Percentiles rank a stretch among this genome's conserved stretches.
phyloP scores from a whole-genome alignment of 164 flowering plant species.

The Protea cynaroides region DNA sequence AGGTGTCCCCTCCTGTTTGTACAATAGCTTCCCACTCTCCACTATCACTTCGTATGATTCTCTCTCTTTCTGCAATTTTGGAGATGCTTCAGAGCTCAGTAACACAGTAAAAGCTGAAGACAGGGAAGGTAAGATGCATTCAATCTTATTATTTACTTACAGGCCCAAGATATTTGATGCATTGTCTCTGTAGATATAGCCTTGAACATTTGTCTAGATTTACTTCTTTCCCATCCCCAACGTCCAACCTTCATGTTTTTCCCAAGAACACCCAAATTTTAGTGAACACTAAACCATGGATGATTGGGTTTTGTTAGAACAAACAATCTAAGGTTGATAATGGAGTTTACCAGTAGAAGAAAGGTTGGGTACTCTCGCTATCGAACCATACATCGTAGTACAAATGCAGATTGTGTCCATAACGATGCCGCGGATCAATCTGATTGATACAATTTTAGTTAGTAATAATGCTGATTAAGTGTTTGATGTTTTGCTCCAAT shows the following conservation, averaged over 20 bases:
- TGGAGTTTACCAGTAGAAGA: constrained; percentile 76
- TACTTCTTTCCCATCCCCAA: constrained; percentile 70
- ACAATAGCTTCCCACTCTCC: constrained; percentile 53
- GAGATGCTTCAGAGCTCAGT: neutral
- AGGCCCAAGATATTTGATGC: constrained; percentile 71
- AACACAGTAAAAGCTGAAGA: neutral
- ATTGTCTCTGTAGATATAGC: constrained; percentile 45
- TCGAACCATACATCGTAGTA: constrained; percentile 53
- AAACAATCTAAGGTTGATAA: too few species aligned
- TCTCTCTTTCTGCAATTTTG: constrained; percentile 56
- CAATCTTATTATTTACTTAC: constrained; percentile 33
- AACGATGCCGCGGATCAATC: constrained; percentile 76
- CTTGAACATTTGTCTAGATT: constrained; percentile 48
- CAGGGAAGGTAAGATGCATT: too few species aligned
- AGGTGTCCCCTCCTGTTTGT: constrained; percentile 33
- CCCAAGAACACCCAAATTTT: too few species aligned
- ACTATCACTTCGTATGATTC: constrained; percentile 59
- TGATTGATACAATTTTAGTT: constrained; percentile 17
- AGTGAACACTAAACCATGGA: too few species aligned
- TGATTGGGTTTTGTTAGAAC: too few species aligned
- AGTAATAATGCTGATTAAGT: too few species aligned
- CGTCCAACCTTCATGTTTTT: constrained; percentile 49
- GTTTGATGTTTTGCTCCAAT: too few species aligned
- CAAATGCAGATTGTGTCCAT: constrained; percentile 59
- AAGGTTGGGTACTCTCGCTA: constrained; percentile 52